These are phyloP conservation scores for Dendryphion nanum DNA, from an alignment of 2,329 filamentous ascomycete species.

Conservation along the genomic window DNA sequence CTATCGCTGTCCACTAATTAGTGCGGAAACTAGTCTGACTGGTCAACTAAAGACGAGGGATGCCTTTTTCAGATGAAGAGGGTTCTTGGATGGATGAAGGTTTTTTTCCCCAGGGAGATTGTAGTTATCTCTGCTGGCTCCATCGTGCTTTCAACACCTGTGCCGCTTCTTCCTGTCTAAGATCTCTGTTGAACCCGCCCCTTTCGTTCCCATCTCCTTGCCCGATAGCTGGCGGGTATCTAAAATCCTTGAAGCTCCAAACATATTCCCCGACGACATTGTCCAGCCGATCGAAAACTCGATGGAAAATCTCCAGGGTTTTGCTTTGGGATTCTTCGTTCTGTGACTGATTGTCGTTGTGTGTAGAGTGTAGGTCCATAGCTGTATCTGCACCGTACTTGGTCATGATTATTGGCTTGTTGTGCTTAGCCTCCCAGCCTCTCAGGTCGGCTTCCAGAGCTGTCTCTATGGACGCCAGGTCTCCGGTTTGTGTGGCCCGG, in stretches of 20 bases:
- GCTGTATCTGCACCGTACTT: slow-evolving; percentile 10
- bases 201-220: neutral
- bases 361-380: neutral
- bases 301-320: neutral
- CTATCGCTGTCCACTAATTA: no score
- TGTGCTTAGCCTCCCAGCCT: slow-evolving; percentile 7
- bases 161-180: neutral
- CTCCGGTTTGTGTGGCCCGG: slow-evolving; percentile 8
- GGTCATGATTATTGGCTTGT: slow-evolving; percentile 9
- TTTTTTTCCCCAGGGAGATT: no score
- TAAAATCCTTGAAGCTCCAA: neutral
- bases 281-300: neutral
- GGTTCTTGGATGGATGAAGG: no score
- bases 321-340: neutral
- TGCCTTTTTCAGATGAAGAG: no score
- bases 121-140: no score
- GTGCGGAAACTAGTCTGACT: no score
- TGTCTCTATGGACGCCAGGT: slow-evolving; percentile 3
- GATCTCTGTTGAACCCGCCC: neutral
- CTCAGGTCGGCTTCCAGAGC: slow-evolving; percentile 5
- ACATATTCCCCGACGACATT: neutral
- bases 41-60: no score
- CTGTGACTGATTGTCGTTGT: neutral
- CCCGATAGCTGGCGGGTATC: neutral
- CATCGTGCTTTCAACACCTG: neutral